Evolutionary conservation across 805 yeast genomes (phyloP).

Genomic region (Brettanomyces naardenensis): DNA sequence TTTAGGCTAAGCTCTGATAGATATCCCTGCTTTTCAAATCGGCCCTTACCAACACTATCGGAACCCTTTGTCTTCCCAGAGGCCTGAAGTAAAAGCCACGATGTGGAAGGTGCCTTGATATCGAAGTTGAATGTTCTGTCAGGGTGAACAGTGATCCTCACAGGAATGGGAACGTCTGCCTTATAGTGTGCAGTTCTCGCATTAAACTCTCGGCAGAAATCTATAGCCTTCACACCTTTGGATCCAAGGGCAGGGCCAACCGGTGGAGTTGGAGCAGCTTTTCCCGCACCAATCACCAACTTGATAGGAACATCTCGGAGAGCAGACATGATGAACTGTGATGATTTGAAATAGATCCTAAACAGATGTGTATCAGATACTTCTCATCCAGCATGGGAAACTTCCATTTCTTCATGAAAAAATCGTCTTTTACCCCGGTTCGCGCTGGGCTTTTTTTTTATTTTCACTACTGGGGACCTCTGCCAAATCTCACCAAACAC

Average conservation of each 20-base stretch:
- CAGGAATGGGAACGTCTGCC: slow-evolving; percentile 89
- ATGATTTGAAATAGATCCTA: too few relatives aligned
- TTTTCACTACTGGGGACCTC: too few relatives aligned
- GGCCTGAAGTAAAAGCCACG: slow-evolving; percentile 76
- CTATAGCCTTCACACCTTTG: slow-evolving; percentile 97
- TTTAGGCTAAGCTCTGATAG: slow-evolving; percentile 53
- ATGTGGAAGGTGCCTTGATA: slow-evolving; percentile 85
- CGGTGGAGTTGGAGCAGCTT: slow-evolving; percentile 98
- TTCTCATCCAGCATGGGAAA: too few relatives aligned
- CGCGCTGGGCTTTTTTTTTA: too few relatives aligned
- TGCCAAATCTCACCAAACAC: too few relatives aligned
- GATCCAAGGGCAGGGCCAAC: slow-evolving; percentile 99
- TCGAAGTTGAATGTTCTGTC: slow-evolving; percentile 85
- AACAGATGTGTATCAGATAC: too few relatives aligned
- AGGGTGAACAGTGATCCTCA: slow-evolving; percentile 77
- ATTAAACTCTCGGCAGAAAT: slow-evolving; percentile 95
- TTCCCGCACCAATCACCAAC: slow-evolving; percentile 92
- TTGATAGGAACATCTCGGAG: slow-evolving; percentile 67
- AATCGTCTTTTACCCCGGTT: too few relatives aligned
- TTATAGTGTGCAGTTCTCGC: slow-evolving; percentile 86
- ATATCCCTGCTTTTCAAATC: slow-evolving; percentile 25
- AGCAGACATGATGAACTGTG: slow-evolving; percentile 11
- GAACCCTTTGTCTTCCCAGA: slow-evolving; percentile 78
- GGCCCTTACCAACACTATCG: slow-evolving; percentile 63
- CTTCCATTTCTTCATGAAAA: too few relatives aligned